Evolutionary conservation across 2,329 filamentous ascomycete species (phyloP), one percentile per base, ranked within the genome.

Genomic region (Aciculosporium take): DNA sequence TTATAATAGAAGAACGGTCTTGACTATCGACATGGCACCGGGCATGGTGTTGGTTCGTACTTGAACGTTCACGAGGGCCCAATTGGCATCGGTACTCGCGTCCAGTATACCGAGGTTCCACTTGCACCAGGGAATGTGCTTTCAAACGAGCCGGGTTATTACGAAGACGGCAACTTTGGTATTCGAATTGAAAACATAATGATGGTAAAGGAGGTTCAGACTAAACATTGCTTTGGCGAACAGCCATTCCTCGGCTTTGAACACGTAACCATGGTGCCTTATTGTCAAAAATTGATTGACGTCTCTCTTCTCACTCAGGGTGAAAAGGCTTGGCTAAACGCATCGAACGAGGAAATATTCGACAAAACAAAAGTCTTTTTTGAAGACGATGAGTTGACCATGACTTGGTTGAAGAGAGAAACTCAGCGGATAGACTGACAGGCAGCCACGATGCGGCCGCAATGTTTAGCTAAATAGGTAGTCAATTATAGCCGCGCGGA

Each of bases 31-130:
- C 91, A 98, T 58, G 91, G 91, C 43, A 98, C 91, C 4, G 91
- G 91, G 8, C 91, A 98, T 57, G 91, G 91, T 33, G 84, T 98
- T 28, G 91, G 91, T 23, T 94, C 87, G 1, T 98, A 81, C 62
- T 66, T 98, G 54, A 98, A 98, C 51, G 91, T 98, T 0, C 91
- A 98, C 57, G 91, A 98, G 64, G 91, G 91, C 0, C 91, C 91
- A 1, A 94, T 98, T 46, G 91, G 91, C 17, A 93, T 98, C 46
- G 91, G 91, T 23, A 95, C 88, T 8, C 75, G 91, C 34, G 77
- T 93, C 30, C 84, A 93, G 53, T 95, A 89, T 57, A 81, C 85
- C 0, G 91, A 98, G 57, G 88, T 96, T 5, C 74, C 91, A 0
- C 71, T 98, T 24, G 76, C 85, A 0, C 72, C 85, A n/a, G 91